A percentile compares a stretch with the other conserved stretches of the same genome.
phyloP scores from a whole-genome alignment of 371 early-diverging fungal genomes.

The Haplosporangium sp. region DNA sequence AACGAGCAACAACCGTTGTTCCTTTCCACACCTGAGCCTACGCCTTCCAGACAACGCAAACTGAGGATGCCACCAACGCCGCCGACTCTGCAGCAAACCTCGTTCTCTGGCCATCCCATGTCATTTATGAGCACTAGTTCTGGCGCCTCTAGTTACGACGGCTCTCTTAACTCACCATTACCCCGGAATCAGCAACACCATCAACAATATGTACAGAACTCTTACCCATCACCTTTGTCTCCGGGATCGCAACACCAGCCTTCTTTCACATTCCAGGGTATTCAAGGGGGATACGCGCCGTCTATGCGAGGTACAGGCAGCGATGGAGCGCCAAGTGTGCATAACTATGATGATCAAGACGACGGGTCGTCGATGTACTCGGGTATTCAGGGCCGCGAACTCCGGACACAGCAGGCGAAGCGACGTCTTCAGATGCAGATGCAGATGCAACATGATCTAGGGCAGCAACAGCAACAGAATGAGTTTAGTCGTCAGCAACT shows the following conservation, averaged over 20 bases:
- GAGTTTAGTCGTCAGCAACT: slow-evolving; percentile 5
- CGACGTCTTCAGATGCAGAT: slow-evolving; percentile 47
- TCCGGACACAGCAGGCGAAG: slow-evolving; percentile 25
- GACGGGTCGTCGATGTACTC: slow-evolving; percentile 20
- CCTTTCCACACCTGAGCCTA: slow-evolving; percentile 21
- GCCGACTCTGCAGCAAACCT: slow-evolving; percentile 14
- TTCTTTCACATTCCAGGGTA: slow-evolving; percentile 6
- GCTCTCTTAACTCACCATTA: slow-evolving; percentile 12
- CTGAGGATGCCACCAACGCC: slow-evolving; percentile 20
- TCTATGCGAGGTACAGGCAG: slow-evolving; percentile 16
- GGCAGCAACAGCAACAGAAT: slow-evolving; percentile 26
- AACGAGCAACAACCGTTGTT: slow-evolving; percentile 10
- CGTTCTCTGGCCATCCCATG: slow-evolving; percentile 12
- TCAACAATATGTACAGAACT: not conserved
- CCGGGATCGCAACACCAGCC: slow-evolving; percentile 5
- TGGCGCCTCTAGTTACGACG: slow-evolving; percentile 18
- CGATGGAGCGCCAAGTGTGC: slow-evolving; percentile 29
- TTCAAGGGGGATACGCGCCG: slow-evolving; percentile 12
- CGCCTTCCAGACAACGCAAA: slow-evolving; percentile 24
- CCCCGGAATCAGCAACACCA: slow-evolving; percentile 4
- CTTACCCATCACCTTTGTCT: slow-evolving; percentile 23
- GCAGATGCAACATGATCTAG: slow-evolving; percentile 22
- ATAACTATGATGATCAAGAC: slow-evolving; percentile 27
- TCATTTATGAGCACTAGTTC: slow-evolving; percentile 33
- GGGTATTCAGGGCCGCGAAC: slow-evolving; percentile 5